phyloP scores from a whole-genome alignment of 345 rosid genomes.

The Dimocarpus longan region DNA sequence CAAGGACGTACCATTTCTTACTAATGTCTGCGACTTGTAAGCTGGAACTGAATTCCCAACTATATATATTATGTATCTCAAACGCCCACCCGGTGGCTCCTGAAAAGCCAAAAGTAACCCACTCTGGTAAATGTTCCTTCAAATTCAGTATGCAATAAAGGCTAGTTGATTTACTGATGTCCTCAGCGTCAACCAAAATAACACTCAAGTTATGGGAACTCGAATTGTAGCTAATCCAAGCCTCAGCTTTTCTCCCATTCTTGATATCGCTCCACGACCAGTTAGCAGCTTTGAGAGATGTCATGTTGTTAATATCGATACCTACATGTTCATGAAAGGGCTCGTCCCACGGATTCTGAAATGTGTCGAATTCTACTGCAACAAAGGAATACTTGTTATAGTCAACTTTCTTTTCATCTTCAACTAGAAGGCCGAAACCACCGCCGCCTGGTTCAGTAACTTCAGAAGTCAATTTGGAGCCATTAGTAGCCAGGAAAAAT shows the following conservation, averaged over 20 bases:
- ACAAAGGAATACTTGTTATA: background rate
- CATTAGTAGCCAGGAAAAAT: slow-evolving; percentile 22
- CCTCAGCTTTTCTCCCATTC: slow-evolving; percentile 1
- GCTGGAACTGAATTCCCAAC: slow-evolving; percentile 19
- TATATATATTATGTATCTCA: background rate
- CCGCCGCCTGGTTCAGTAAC: background rate
- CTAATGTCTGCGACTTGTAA: background rate
- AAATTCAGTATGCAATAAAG: slow-evolving; percentile 2
- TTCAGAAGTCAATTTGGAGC: background rate
- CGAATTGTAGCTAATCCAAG: slow-evolving; percentile 6
- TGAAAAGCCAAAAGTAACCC: slow-evolving; percentile 22
- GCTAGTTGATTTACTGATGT: background rate
- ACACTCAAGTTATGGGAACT: slow-evolving; percentile 15
- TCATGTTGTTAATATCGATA: slow-evolving; percentile 9
- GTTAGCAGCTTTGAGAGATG: background rate
- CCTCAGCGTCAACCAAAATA: background rate
- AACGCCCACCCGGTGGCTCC: background rate
- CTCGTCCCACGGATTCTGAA: background rate
- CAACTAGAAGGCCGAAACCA: slow-evolving; percentile 16
- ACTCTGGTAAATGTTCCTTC: background rate
- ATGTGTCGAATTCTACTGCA: slow-evolving; percentile 25
- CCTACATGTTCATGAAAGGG: background rate
- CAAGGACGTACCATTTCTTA: background rate
- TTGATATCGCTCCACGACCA: background rate
- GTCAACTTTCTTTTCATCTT: background rate